Evolutionary conservation across 805 yeast genomes (phyloP).

Genomic region (Ogataea siamensis): DNA sequence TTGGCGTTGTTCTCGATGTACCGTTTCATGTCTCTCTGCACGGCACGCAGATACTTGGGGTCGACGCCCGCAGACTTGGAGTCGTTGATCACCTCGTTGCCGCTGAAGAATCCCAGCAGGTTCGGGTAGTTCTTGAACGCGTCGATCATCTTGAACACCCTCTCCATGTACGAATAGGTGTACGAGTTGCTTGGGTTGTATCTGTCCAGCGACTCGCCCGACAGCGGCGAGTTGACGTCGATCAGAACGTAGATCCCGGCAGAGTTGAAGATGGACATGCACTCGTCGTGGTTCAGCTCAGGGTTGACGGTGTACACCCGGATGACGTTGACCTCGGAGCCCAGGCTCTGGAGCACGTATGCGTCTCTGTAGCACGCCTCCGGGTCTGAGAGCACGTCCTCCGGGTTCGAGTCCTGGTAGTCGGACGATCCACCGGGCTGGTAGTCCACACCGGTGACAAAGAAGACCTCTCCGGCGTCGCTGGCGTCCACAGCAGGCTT

Average conservation of each 20-base stretch:
- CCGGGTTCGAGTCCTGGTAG: conserved; percentile 34
- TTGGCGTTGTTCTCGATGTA: conserved; percentile 67
- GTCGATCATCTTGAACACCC: conserved; percentile 82
- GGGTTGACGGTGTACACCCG: conserved; percentile 84
- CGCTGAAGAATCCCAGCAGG: conserved; percentile 83
- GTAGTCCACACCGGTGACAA: conserved; percentile 84
- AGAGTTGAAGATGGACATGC: conserved; percentile 84
- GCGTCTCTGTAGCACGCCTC: conserved; percentile 79
- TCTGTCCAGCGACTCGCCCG: conserved; percentile 68
- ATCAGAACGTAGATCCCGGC: conserved; percentile 88
- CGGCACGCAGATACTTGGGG: conserved; percentile 84
- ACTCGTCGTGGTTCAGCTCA: conserved; percentile 81
- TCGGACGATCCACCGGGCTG: conserved; percentile 91
- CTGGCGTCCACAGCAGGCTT: conserved; percentile 40
- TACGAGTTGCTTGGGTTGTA: conserved; percentile 68
- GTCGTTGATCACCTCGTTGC: conserved; percentile 89
- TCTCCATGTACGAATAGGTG: conserved; percentile 63
- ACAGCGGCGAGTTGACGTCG: conserved; percentile 78
- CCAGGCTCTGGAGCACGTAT: conserved; percentile 70
- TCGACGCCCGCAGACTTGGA: conserved; percentile 55
- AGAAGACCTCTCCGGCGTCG: conserved; percentile 59
- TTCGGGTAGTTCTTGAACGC: conserved; percentile 84
- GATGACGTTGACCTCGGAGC: conserved; percentile 65
- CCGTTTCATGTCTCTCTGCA: conserved; percentile 87
- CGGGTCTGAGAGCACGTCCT: conserved; percentile 72